Conservation (phyloP, 2,329 filamentous ascomycete species). For the Cercospora beticola region DNA sequence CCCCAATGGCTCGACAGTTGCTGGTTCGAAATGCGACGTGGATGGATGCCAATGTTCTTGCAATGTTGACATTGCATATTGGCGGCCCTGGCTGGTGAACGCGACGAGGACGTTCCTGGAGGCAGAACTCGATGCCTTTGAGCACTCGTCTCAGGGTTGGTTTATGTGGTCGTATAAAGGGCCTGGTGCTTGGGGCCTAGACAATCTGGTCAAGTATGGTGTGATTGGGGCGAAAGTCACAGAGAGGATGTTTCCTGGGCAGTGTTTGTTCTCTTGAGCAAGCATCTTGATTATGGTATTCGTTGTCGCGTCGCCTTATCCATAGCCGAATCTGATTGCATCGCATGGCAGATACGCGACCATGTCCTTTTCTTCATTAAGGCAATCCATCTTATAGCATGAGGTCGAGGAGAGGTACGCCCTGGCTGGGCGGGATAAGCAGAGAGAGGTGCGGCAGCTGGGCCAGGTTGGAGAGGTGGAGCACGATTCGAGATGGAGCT, state of each 20-base stretch:
- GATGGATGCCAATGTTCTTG: slow-evolving; percentile 42
- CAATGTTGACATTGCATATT: slow-evolving; percentile 39
- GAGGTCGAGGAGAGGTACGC: neutral
- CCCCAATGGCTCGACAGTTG: slow-evolving; percentile 41
- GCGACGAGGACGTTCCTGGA: slow-evolving; percentile 45
- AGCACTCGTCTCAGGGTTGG: slow-evolving; percentile 42
- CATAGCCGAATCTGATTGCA: neutral
- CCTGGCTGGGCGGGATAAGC: neutral
- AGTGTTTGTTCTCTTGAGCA: slow-evolving; percentile 20
- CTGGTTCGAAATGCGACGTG: slow-evolving; percentile 35
- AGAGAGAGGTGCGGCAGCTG: neutral
- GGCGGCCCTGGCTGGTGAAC: slow-evolving; percentile 39
- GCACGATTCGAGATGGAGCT: neutral
- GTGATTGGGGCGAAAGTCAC: slow-evolving; percentile 43
- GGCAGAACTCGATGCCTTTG: slow-evolving; percentile 47
- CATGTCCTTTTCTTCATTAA: neutral
- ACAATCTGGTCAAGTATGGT: slow-evolving; percentile 42
- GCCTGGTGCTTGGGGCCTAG: slow-evolving; percentile 46
- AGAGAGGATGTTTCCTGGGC: slow-evolving; percentile 31
- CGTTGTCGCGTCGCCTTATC: neutral
- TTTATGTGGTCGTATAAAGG: slow-evolving; percentile 49
- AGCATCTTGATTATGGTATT: neutral
- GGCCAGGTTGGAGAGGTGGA: neutral
- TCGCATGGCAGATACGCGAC: neutral
- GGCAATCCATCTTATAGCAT: neutral